Conservation (phyloP, 2,329 filamentous ascomycete species). For the Aspergillus viridinutans region DNA sequence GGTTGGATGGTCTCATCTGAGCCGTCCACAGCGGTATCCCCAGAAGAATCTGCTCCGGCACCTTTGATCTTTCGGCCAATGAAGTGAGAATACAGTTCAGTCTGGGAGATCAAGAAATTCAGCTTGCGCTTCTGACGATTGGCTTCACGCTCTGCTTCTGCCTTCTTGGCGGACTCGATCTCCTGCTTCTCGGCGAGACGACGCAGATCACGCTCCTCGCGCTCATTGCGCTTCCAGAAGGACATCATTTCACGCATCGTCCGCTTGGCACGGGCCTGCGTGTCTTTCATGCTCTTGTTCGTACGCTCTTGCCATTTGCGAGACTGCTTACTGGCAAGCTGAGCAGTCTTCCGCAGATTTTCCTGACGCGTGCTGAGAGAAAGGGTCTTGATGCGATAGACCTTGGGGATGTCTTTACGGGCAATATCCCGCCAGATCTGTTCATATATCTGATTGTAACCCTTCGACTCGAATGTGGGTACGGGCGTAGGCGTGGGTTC, state of each 20-base stretch:
- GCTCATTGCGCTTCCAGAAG: slow-evolving; percentile 99
- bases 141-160: slow-evolving; percentile 94
- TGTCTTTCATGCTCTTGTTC: slow-evolving; percentile 97
- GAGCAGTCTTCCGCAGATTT: slow-evolving; percentile 97
- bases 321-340: slow-evolving; percentile 93
- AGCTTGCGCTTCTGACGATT: slow-evolving; percentile 97
- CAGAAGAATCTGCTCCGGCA: slow-evolving; percentile 88
- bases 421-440: slow-evolving; percentile 96
- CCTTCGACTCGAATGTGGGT: slow-evolving; percentile 76
- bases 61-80: slow-evolving; percentile 99
- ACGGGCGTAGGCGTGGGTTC: slow-evolving; percentile 49
- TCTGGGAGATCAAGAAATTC: slow-evolving; percentile 98
- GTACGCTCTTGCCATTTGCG: slow-evolving; percentile 95
- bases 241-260: slow-evolving; percentile 99
- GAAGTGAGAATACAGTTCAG: slow-evolving; percentile 97
- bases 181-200: slow-evolving; percentile 94
- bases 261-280: slow-evolving; percentile 92
- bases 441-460: slow-evolving; percentile 94
- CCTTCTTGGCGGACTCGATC: slow-evolving; percentile 92
- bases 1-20: slow-evolving; percentile 43
- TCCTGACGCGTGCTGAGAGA: slow-evolving; percentile 83
- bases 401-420: slow-evolving; percentile 88
- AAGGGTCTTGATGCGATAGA: slow-evolving; percentile 79
- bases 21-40: slow-evolving; percentile 67
- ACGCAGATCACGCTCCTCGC: slow-evolving; percentile 89